Percentiles rank a stretch among this genome's conserved stretches.
Evolutionary conservation across 768 basidiomycete genomes (phyloP).

Genomic region (Termitomyces heimii): DNA sequence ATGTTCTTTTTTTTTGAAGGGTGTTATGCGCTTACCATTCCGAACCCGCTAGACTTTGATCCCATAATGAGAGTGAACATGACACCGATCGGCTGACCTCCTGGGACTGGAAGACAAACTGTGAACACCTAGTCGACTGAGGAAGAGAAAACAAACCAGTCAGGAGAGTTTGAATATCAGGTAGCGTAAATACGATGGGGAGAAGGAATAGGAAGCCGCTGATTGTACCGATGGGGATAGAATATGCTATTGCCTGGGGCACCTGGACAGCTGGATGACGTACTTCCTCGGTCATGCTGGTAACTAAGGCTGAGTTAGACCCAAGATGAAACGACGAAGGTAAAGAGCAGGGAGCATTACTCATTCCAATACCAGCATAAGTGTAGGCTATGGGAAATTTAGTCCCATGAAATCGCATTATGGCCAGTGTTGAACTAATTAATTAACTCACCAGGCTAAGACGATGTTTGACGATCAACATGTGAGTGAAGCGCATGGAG

Average conservation of each 20-base stretch:
- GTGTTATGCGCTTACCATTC: constrained; percentile 32
- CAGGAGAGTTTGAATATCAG: constrained; percentile 47
- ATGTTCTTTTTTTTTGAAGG: too few species aligned
- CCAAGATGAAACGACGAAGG: not conserved
- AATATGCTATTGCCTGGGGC: constrained; percentile 48
- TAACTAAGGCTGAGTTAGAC: constrained; percentile 26
- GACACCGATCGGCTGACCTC: constrained; percentile 59
- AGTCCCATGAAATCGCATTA: not conserved
- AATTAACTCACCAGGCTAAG: constrained; percentile 27
- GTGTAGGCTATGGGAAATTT: constrained; percentile 34
- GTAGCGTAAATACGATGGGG: constrained; percentile 61
- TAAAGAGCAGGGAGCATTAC: constrained; percentile 20
- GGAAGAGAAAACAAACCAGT: constrained; percentile 26
- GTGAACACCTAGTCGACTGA: not conserved
- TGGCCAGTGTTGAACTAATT: not conserved
- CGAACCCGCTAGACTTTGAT: constrained; percentile 55
- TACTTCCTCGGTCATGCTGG: constrained; percentile 67
- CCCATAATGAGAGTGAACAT: constrained; percentile 62
- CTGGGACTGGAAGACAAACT: constrained; percentile 31
- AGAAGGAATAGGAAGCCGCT: constrained; percentile 51
- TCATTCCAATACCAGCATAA: constrained; percentile 58
- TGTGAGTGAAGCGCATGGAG: not conserved
- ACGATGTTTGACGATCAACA: not conserved
- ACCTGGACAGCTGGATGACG: constrained; percentile 49
- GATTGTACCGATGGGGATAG: constrained; percentile 46